These are phyloP conservation scores for Aegilops bicornis DNA, from an alignment of 176 grass and related monocot genomes.

Conservation along the genomic window DNA sequence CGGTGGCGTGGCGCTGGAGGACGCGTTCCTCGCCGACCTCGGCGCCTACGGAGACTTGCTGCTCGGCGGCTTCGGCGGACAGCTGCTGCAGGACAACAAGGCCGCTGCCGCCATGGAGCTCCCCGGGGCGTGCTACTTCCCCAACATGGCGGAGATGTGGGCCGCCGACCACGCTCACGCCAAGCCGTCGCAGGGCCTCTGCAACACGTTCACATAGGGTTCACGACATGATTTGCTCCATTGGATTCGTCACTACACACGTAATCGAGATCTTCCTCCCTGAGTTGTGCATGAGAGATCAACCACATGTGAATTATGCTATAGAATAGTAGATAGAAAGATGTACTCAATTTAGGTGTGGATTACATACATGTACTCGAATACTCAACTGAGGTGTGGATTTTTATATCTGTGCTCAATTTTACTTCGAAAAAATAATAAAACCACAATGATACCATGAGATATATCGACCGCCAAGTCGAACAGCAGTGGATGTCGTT, in stretches of 20 bases:
- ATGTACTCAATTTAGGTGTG: no score
- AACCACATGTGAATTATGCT: slow-evolving; percentile 31
- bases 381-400: no score
- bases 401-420: no score
- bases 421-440: background rate
- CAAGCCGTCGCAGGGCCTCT: slow-evolving; percentile 33
- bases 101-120: slow-evolving; percentile 36
- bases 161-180: background rate
- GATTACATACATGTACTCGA: no score
- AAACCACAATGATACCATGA: no score
- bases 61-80: slow-evolving; percentile 15
- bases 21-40: slow-evolving; percentile 39
- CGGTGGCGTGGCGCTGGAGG: background rate
- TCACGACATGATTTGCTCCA: background rate
- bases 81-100: slow-evolving; percentile 14
- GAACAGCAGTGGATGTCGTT: no score
- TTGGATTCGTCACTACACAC: background rate
- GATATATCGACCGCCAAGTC: no score
- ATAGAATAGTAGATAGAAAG: background rate
- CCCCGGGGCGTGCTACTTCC: slow-evolving; percentile 51
- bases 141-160: slow-evolving; percentile 53
- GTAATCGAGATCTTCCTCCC: background rate
- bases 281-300: background rate
- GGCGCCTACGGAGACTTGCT: slow-evolving; percentile 38
- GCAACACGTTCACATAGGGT: slow-evolving; percentile 29